Percentiles rank a stretch among this genome's conserved stretches.
These are phyloP conservation scores for Berberis vulgaris DNA, from an alignment of 164 flowering plant species.

Conservation along the genomic window DNA sequence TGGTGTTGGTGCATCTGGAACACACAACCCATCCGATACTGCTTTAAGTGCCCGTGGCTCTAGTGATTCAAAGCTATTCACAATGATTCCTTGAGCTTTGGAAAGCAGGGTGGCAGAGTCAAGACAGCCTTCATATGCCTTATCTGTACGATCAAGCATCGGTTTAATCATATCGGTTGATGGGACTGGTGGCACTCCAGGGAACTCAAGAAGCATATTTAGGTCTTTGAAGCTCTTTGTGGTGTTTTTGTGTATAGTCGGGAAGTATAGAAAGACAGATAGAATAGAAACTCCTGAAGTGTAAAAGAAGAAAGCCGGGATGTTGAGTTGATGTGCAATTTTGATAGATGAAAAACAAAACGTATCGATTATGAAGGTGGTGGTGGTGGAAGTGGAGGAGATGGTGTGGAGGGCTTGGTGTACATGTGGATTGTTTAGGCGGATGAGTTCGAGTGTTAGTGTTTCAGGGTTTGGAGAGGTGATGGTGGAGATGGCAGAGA, in stretches of 20 bases:
- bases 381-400: constrained; percentile 13
- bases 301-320: constrained; percentile 22
- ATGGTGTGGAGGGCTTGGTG: constrained; percentile 18
- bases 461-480: constrained; percentile 12
- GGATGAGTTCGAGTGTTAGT: constrained; percentile 12
- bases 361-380: constrained; percentile 25
- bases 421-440: constrained; percentile 22
- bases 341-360: constrained; percentile 22
- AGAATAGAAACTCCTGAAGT: constrained; percentile 13
- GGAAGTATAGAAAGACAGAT: constrained; percentile 11
- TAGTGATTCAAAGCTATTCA: constrained; percentile 25
- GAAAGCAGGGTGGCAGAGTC: neutral
- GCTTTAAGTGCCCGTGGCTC: constrained; percentile 8
- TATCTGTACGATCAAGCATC: constrained; percentile 10
- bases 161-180: constrained; percentile 14
- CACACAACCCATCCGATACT: constrained; percentile 4
- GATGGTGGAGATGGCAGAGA: neutral
- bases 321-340: constrained; percentile 12
- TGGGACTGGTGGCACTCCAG: constrained; percentile 15
- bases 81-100: constrained; percentile 17
- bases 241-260: constrained; percentile 5
- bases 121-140: constrained; percentile 8
- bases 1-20: no score
- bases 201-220: constrained; percentile 7
- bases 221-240: constrained; percentile 3